These are phyloP conservation scores for Piloderma croceum DNA, from an alignment of 768 basidiomycete genomes.

Conservation along the genomic window DNA sequence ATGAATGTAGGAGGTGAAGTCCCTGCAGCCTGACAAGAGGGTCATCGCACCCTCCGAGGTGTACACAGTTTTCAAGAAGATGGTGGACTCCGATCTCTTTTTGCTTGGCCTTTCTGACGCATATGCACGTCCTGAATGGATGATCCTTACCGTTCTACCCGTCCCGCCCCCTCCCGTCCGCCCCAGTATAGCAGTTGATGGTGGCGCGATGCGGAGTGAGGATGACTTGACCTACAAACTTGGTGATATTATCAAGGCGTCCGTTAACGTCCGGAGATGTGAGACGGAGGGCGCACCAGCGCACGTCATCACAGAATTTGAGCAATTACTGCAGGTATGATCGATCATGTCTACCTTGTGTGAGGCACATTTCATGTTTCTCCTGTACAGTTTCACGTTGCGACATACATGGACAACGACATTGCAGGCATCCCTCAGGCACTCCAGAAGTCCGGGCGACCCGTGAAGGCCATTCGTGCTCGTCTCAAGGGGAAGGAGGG, in stretches of 20 bases:
- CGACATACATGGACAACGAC: slow-evolving; percentile 99
- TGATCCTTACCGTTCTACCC: slow-evolving; percentile 97
- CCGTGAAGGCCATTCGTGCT: slow-evolving; percentile 96
- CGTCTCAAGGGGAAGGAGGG: slow-evolving; percentile 99
- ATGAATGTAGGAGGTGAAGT: slow-evolving; percentile 63
- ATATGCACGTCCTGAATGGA: slow-evolving; percentile 98
- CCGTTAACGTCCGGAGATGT: slow-evolving; percentile 83
- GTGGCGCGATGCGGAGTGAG: slow-evolving; percentile 93
- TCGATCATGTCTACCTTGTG: slow-evolving; percentile 4
- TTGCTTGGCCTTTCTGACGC: slow-evolving; percentile 90
- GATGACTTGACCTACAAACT: slow-evolving; percentile 99
- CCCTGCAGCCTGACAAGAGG: slow-evolving; percentile 76
- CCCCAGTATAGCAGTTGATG: slow-evolving; percentile 95
- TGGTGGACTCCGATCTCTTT: slow-evolving; percentile 81
- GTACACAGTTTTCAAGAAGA: slow-evolving; percentile 95
- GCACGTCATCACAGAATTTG: slow-evolving; percentile 92
- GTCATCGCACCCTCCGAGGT: slow-evolving; percentile 80
- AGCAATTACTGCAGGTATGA: slow-evolving; percentile 89
- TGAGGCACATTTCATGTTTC: slow-evolving; percentile 2
- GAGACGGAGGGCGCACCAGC: slow-evolving; percentile 97
- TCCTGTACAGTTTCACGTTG: slow-evolving; percentile 81
- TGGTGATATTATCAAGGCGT: slow-evolving; percentile 93
- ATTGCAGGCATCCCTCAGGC: slow-evolving; percentile 98
- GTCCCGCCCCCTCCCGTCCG: slow-evolving; percentile 98
- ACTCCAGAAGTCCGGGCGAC: slow-evolving; percentile 93